Conservation (phyloP, 306 rosid species). For the Castanospermum australe region DNA sequence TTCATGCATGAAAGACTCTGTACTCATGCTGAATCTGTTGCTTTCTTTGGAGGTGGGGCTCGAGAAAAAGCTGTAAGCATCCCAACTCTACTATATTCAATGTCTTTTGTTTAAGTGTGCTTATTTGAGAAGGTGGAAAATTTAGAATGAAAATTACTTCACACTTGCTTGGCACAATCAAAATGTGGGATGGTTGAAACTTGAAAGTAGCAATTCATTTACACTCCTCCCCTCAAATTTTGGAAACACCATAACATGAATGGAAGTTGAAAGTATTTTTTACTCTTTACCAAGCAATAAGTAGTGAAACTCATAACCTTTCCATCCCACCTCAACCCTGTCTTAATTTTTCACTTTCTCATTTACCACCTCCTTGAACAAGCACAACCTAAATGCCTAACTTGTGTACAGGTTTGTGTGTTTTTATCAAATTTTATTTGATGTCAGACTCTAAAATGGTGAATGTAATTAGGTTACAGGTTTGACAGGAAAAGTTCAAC, state of each 20-base stretch:
- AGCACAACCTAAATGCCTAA: neutral
- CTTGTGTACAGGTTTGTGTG: neutral
- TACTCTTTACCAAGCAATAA: neutral
- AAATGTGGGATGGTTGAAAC: neutral
- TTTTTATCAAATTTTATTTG: conserved; percentile 12
- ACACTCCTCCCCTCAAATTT: neutral
- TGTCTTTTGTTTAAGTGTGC: conserved; percentile 3
- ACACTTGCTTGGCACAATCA: neutral
- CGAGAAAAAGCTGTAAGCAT: conserved; percentile 93
- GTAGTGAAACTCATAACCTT: neutral
- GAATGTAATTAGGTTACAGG: conserved; percentile 12
- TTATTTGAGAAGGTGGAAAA: conserved; percentile 4
- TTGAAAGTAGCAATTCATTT: neutral
- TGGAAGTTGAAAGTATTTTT: too few species aligned
- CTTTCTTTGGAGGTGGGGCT: conserved; percentile 99
- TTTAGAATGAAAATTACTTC: conserved; percentile 21
- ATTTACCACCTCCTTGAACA: neutral
- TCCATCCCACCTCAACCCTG: neutral
- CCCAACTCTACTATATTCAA: conserved; percentile 17
- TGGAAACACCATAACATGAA: neutral
- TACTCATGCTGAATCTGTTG: conserved; percentile 97
- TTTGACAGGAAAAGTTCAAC: conserved; percentile 17
- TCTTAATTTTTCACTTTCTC: conserved; percentile 8
- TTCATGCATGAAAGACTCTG: conserved; percentile 98
- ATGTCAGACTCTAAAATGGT: conserved; percentile 17